A percentile compares a stretch with the other conserved stretches of the same genome.
These are phyloP conservation scores for Melampsora americana DNA, from an alignment of 1,284 basidiomycete genomes.

Conservation along the genomic window DNA sequence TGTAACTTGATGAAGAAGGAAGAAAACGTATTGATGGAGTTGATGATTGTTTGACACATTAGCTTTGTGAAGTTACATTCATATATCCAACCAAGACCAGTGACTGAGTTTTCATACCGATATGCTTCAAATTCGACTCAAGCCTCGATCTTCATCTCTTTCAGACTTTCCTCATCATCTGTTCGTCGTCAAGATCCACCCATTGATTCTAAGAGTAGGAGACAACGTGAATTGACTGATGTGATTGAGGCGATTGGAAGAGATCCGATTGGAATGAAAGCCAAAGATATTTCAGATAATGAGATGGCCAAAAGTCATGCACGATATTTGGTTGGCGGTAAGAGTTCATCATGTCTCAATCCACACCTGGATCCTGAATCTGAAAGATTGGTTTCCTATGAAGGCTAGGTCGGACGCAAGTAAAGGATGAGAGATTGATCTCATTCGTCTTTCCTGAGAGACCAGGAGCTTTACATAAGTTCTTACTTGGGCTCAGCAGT, in stretches of 20 bases:
- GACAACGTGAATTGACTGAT: background rate
- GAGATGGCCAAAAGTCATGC: conserved; percentile 94
- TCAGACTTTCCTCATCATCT: conserved; percentile 68
- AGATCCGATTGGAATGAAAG: conserved; percentile 65
- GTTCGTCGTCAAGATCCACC: conserved; percentile 61
- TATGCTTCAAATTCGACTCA: conserved; percentile 64
- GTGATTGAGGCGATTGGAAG: conserved; percentile 62
- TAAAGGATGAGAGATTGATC: conserved; percentile 82
- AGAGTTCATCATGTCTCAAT: conserved; percentile 37
- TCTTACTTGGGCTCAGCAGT: conserved; percentile 62
- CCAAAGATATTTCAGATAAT: conserved; percentile 84
- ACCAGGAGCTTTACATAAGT: conserved; percentile 83
- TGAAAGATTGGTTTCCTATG: background rate
- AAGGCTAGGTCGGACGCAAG: conserved; percentile 63
- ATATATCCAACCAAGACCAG: conserved; percentile 79
- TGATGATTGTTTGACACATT: conserved; percentile 3
- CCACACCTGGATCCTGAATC: background rate
- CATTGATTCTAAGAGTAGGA: background rate
- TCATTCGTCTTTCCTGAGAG: conserved; percentile 90
- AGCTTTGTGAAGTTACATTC: conserved; percentile 86
- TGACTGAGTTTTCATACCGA: conserved; percentile 97
- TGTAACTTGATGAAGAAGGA: too few species aligned
- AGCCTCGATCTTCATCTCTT: conserved; percentile 86
- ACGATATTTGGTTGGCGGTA: conserved; percentile 81
- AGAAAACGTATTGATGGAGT: too few species aligned